These are phyloP conservation scores for Hypoxylon fuscum DNA, from an alignment of 495 filamentous ascomycete species.

Conservation along the genomic window DNA sequence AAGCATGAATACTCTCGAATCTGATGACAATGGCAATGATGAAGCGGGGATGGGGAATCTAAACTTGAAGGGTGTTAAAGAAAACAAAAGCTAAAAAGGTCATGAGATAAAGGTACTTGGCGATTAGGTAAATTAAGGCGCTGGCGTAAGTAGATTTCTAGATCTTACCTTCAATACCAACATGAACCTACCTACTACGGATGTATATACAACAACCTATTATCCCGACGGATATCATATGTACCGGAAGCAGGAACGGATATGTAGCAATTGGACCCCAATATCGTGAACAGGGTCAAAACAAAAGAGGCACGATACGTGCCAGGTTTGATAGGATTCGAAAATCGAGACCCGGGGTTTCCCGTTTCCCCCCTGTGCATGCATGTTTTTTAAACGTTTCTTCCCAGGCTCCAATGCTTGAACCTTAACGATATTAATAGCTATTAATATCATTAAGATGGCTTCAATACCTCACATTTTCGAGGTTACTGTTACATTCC, in stretches of 20 bases:
- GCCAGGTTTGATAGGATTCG: background rate
- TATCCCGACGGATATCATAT: background rate
- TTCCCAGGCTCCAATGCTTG: background rate
- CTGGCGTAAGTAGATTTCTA: background rate
- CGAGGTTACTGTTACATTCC: too few relatives aligned
- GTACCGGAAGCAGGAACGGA: background rate
- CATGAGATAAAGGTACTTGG: conserved; percentile 4
- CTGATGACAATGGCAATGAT: conserved; percentile 1
- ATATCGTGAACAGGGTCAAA: conserved; percentile 4
- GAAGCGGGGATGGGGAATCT: conserved; percentile 5
- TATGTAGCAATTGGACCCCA: conserved; percentile 2
- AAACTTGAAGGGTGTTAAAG: conserved; percentile 1
- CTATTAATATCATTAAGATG: too few relatives aligned
- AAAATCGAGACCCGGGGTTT: background rate
- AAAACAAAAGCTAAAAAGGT: conserved; percentile 7
- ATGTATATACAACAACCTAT: too few relatives aligned
- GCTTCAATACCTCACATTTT: too few relatives aligned
- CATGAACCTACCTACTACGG: too few relatives aligned
- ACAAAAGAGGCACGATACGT: background rate
- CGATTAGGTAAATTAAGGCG: conserved; percentile 15
- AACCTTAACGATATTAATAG: background rate
- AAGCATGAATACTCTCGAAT: background rate
- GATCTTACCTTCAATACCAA: too few relatives aligned
- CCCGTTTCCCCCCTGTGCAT: background rate
- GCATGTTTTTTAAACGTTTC: background rate